These are phyloP conservation scores for Lasiodiplodia citricola DNA, from an alignment of 2,329 filamentous ascomycete genomes.

Conservation along the genomic window DNA sequence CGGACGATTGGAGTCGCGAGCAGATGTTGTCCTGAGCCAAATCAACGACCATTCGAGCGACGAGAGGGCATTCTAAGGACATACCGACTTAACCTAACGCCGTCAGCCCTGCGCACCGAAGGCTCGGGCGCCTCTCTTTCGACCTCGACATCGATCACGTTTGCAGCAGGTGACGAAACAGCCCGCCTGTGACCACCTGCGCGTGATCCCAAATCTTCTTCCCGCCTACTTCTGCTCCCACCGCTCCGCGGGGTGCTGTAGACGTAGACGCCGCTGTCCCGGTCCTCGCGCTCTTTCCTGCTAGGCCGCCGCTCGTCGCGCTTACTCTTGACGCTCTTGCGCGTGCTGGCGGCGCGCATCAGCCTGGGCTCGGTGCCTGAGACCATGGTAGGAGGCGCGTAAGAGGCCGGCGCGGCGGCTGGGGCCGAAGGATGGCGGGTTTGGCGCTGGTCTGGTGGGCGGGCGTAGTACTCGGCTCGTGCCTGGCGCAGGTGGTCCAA, in stretches of 20 bases:
- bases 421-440: slow-evolving; percentile 22
- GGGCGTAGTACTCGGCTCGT: slow-evolving; percentile 45
- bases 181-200: slow-evolving; percentile 41
- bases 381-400: background rate
- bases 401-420: background rate
- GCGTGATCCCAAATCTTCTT: slow-evolving; percentile 34
- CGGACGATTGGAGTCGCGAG: slow-evolving; percentile 38
- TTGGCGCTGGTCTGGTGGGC: slow-evolving; percentile 34
- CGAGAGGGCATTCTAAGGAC: background rate
- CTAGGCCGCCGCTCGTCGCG: slow-evolving; percentile 32
- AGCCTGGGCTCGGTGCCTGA: slow-evolving; percentile 37
- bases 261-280: slow-evolving; percentile 23
- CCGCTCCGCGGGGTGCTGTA: slow-evolving; percentile 25
- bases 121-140: slow-evolving; percentile 37
- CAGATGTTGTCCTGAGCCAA: slow-evolving; percentile 36
- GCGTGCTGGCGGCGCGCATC: slow-evolving; percentile 27
- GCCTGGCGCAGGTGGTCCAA: slow-evolving; percentile 47
- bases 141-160: slow-evolving; percentile 38
- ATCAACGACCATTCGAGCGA: slow-evolving; percentile 28
- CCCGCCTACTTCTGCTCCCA: slow-evolving; percentile 8
- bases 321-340: slow-evolving; percentile 29
- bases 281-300: slow-evolving; percentile 23
- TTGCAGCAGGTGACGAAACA: slow-evolving; percentile 36
- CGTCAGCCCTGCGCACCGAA: slow-evolving; percentile 38
- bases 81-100: slow-evolving; percentile 19